Evolutionary conservation across 1,284 basidiomycete species (phyloP).

Genomic region (Rhizopogon hawkerae): DNA sequence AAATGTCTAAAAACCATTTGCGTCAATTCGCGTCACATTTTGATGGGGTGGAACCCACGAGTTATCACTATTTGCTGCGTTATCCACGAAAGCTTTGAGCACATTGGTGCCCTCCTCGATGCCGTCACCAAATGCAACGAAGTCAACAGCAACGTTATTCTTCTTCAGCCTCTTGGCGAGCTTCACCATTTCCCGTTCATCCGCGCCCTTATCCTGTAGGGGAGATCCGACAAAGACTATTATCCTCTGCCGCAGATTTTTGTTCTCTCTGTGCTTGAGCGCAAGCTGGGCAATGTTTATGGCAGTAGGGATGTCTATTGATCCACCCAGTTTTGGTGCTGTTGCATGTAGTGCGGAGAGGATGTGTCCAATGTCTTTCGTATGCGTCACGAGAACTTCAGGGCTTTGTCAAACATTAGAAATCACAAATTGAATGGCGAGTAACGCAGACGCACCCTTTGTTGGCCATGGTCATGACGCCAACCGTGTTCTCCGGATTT

Average conservation of each 20-base stretch:
- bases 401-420: slow-evolving; percentile 46
- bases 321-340: slow-evolving; percentile 66
- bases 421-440: not conserved
- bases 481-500: slow-evolving; percentile 96
- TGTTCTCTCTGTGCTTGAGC: slow-evolving; percentile 97
- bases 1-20: slow-evolving; percentile 55
- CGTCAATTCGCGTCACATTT: slow-evolving; percentile 1
- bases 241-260: slow-evolving; percentile 93
- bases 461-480: slow-evolving; percentile 96
- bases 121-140: slow-evolving; percentile 74
- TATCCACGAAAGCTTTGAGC: slow-evolving; percentile 71
- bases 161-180: slow-evolving; percentile 98
- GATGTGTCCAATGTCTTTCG: slow-evolving; percentile 91
- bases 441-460: slow-evolving; percentile 58
- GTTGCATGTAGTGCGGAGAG: slow-evolving; percentile 71
- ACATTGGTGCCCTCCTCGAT: slow-evolving; percentile 61
- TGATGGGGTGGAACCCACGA: slow-evolving; percentile 42
- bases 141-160: slow-evolving; percentile 96
- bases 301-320: slow-evolving; percentile 79
- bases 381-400: slow-evolving; percentile 92
- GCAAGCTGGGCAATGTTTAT: slow-evolving; percentile 94
- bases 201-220: slow-evolving; percentile 53
- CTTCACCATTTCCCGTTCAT: slow-evolving; percentile 72
- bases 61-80: slow-evolving; percentile 72
- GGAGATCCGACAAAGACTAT: slow-evolving; percentile 93